These are phyloP conservation scores for Fraxinus americana DNA, from an alignment of 257 asterid genomes.

Conservation along the genomic window DNA sequence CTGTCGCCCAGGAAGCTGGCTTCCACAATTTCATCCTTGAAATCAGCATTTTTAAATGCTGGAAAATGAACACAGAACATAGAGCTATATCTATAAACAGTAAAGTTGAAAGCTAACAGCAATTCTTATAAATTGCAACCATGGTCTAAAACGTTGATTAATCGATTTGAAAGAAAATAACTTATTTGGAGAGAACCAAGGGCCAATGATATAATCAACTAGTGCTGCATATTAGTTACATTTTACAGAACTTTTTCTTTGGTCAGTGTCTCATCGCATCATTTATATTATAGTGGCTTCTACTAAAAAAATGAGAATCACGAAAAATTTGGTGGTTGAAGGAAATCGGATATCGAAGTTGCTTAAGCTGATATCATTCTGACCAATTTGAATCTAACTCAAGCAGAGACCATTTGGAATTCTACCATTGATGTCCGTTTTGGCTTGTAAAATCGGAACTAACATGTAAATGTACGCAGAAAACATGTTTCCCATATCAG, in stretches of 20 bases:
- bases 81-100: neutral
- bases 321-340: neutral
- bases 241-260: neutral
- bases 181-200: neutral
- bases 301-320: neutral
- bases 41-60: neutral
- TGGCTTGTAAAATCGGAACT: neutral
- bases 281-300: conserved; percentile 1
- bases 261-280: neutral
- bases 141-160: neutral
- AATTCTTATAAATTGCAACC: neutral
- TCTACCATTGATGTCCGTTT: neutral
- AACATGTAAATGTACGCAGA: neutral
- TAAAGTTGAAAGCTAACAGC: neutral
- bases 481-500: neutral
- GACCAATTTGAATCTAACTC: neutral
- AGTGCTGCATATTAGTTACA: neutral
- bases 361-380: neutral
- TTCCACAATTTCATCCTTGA: neutral
- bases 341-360: neutral
- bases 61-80: neutral
- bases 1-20: neutral
- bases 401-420: neutral
- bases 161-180: neutral
- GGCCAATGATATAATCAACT: neutral